Evolutionary conservation across 116 monocot species (phyloP), one percentile per base, ranked within the genome.

Genomic region (Cymodocea nodosa): DNA sequence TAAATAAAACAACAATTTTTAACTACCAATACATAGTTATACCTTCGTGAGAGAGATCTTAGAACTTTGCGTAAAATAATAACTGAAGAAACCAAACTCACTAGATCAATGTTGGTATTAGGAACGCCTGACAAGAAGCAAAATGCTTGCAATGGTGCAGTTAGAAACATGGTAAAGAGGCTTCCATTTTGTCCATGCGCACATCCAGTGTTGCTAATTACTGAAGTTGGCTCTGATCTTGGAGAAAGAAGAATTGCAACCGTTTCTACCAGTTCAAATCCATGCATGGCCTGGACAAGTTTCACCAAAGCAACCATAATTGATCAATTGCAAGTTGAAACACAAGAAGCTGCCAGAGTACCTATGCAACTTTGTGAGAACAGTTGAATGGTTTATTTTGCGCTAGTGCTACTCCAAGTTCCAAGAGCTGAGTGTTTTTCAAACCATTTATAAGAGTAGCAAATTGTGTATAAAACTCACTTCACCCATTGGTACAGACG

Each of bases 111-210:
- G 44, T 71, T 73, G 37, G 52, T 23, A 39, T 73, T 74, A 68
- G 83, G 75, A 24, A 81, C 66, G 59, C 91, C 85, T 40, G 80
- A 58, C 55, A 90, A 75, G 13, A 66, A 64, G 68, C 79, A 87
- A 60, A 97, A 97, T 60, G 91, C 87, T 77, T 90, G 91, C 37
- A 97, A 55, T 58, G 97, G 95, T 52, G 87, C 73, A 15, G 97
- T 97, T 17, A 97, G 80, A 55, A 97, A 97, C 75, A 90, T 78
- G 66, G 97, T 90, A 61, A 97, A 97, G 36, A 76, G 76, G 68
- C 83, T 85, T 62, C 81, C 85, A 74, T 67, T 77, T 69, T 85
- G 87, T 57, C 59, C 56, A 15, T 59, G 71, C 4, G 61, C 15
- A 67, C 39, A 25, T 37, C 66, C 35, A 76, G 65, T 52, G 54